Evolutionary conservation across 805 yeast genomes (phyloP), one percentile per base, ranked within the genome.

Genomic region (Ogataea nakhonphanomensis): DNA sequence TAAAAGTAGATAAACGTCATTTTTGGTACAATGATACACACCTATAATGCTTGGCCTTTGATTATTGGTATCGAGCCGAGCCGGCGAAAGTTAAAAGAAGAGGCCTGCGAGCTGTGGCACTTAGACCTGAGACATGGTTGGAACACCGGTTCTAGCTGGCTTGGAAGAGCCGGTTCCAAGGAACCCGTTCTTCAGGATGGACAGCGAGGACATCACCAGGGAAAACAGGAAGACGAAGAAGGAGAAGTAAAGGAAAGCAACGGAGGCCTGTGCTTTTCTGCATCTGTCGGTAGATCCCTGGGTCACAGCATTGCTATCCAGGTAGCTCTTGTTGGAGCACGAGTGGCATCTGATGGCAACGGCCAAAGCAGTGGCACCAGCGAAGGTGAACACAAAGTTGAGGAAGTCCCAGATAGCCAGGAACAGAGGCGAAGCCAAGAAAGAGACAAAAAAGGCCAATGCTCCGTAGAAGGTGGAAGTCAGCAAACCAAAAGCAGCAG

Each of bases 301-400:
- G 46, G 85, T 66, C 54, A 86, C 75, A 46, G 65, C 65, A 76
- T 91, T 91, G 50, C 54, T 35, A 53, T 78, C 71, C 51, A 89
- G 45, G 74, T 86, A 89, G 41, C 30, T 44, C 47, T 70, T 51
- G 79, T 88, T 84, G 54, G 71, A 45, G 75, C 99, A 91, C 29
- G 95, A 83, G 75, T 89, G 96, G 50, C 73, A 74, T 67, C 90
- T 79, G 61, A 85, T 80, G 57, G 81, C 95, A 45, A 87, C 95
- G 39, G 98, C 98, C 61, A 93, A 72, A 38, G 96, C 96, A 44
- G 95, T 80, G 57, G 90, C 98, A 51, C 87, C 98, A 35, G 98
- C 80, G 65, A 93, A 87, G 42, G 96, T 81, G 81, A 93, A 93
- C 54, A 90, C 84, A 55, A 80, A 68, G 76, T 89, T 89, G 67